These are phyloP conservation scores for Aleurites moluccanus DNA, from an alignment of 441 rosid species.

Conservation along the genomic window DNA sequence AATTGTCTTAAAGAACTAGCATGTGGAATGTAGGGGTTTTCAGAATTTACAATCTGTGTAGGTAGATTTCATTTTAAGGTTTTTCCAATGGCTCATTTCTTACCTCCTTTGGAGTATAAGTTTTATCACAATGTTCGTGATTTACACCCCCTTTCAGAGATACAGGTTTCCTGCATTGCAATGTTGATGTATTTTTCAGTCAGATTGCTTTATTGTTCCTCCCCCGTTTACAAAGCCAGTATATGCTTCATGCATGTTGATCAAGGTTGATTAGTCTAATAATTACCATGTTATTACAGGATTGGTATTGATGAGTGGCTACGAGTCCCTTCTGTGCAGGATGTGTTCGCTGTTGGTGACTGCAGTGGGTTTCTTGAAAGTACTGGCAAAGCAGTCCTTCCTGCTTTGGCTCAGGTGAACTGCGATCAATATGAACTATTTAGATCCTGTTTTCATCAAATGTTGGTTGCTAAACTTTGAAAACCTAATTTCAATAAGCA, in stretches of 20 bases:
- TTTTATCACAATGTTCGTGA: neutral
- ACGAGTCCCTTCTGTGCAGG: conserved; percentile 70
- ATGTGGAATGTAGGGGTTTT: neutral
- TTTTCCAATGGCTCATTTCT: neutral
- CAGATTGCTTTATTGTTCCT: neutral
- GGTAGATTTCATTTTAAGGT: neutral
- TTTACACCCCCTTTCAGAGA: neutral
- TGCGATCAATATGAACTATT: neutral
- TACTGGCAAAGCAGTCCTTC: conserved; percentile 80
- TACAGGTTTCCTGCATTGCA: neutral
- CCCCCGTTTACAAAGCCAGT: neutral
- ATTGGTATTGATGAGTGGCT: conserved; percentile 86
- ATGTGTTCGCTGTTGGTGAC: conserved; percentile 83
- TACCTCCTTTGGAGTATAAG: neutral
- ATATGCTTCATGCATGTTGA: neutral
- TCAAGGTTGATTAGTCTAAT: neutral
- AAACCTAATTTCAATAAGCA: neutral
- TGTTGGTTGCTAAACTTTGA: neutral
- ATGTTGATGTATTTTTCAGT: neutral
- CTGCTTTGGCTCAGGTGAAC: conserved; percentile 87
- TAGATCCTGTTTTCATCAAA: neutral
- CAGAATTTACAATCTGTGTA: neutral
- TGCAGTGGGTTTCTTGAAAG: conserved; percentile 85
- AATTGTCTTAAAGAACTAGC: neutral
- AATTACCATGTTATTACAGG: conserved; percentile 38